Percentiles rank a stretch among this genome's conserved stretches.
phyloP scores from a whole-genome alignment of 2,329 filamentous ascomycete genomes.

The Monosporascus cannonballus region DNA sequence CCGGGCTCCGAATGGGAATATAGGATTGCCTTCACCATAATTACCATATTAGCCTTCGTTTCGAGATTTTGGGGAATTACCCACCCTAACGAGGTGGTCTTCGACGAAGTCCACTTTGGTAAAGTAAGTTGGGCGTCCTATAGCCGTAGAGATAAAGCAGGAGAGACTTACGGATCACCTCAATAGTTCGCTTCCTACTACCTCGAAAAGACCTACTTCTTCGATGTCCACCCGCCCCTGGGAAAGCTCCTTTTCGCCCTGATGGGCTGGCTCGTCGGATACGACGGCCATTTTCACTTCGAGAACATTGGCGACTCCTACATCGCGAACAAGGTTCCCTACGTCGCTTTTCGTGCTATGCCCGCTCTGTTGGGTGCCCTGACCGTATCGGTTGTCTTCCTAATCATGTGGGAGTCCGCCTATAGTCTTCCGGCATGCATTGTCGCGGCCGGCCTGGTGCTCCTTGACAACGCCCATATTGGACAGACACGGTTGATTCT shows the following conservation, averaged over 20 bases:
- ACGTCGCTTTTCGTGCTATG: constrained; percentile 90
- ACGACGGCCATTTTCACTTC: constrained; percentile 95
- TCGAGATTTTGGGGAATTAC: constrained; percentile 95
- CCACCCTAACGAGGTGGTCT: constrained; percentile 94
- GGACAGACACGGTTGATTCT: constrained; percentile 93
- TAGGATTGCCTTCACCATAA: constrained; percentile 67
- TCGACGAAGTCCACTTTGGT: constrained; percentile 98
- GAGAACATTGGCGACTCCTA: constrained; percentile 99
- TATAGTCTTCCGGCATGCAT: constrained; percentile 93
- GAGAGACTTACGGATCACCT: constrained; percentile 6
- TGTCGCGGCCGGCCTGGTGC: constrained; percentile 75
- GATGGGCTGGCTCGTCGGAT: constrained; percentile 95
- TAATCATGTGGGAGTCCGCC: constrained; percentile 99
- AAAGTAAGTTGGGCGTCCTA: constrained; percentile 59
- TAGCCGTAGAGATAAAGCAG: not conserved
- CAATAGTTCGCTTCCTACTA: constrained; percentile 70
- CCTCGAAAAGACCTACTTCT: constrained; percentile 96
- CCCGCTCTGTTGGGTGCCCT: constrained; percentile 87
- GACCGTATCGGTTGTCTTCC: constrained; percentile 87
- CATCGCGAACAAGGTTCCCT: constrained; percentile 92
- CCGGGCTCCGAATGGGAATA: constrained; percentile 71
- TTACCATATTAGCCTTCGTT: constrained; percentile 79
- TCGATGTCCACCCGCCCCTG: constrained; percentile 97
- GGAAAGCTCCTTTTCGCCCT: constrained; percentile 96
- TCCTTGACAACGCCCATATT: constrained; percentile 97